Conservation (phyloP, 2,329 filamentous ascomycete species). For the Penicillium palitans region DNA sequence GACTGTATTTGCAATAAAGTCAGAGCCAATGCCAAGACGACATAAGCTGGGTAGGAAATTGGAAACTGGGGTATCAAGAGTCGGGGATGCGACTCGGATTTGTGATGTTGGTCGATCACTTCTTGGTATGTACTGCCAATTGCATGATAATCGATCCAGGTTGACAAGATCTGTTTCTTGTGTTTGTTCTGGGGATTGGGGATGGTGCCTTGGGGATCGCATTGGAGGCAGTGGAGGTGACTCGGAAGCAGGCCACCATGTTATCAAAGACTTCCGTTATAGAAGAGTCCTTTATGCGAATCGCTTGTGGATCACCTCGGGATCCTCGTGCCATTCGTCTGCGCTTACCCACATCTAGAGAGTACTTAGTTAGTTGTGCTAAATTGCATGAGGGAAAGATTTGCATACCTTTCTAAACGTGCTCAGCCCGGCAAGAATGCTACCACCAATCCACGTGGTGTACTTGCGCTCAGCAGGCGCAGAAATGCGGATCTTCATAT, state of each 20-base stretch:
- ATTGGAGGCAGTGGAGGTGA: not conserved
- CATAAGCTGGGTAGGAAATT: conserved; percentile 9
- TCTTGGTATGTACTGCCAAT: conserved; percentile 5
- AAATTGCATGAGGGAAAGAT: conserved; percentile 24
- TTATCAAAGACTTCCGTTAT: not conserved
- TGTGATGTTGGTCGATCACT: conserved; percentile 16
- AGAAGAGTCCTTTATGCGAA: conserved; percentile 64
- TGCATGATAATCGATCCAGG: conserved; percentile 5
- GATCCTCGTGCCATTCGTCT: conserved; percentile 99
- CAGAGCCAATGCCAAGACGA: conserved; percentile 6
- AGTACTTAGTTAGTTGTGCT: not conserved
- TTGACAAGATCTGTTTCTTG: conserved; percentile 5
- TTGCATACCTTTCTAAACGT: conserved; percentile 88
- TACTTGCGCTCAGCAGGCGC: conserved; percentile 97
- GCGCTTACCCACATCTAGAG: conserved; percentile 99
- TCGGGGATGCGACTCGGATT: conserved; percentile 21
- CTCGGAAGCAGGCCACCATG: not conserved
- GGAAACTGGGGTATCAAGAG: conserved; percentile 34
- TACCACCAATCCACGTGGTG: conserved; percentile 98
- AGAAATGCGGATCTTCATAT: conserved; percentile 99
- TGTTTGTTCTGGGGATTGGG: not conserved
- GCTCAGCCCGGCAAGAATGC: conserved; percentile 92
- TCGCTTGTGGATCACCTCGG: conserved; percentile 97
- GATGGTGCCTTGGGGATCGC: not conserved
- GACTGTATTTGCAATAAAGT: conserved; percentile 13